Base-by-base conservation (phyloP, 2,329 filamentous ascomycete species). In the Botryotinia convoluta region DNA sequence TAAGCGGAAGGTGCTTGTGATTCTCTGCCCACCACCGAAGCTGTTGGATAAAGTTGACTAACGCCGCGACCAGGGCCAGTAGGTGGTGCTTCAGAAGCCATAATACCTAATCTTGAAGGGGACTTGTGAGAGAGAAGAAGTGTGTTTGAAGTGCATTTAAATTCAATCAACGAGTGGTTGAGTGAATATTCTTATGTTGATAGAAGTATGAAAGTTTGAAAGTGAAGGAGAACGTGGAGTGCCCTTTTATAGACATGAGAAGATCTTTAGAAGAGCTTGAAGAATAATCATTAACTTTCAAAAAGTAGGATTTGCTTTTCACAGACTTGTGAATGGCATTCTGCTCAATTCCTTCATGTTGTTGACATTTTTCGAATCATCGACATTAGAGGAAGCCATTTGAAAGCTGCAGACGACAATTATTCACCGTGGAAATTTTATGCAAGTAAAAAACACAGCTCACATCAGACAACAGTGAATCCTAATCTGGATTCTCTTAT, bases 1-100 rank as follows among this genome's bases (percentile, higher is more conserved):
- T 9, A 20, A 8, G 48, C 37, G 5, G 48, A 20, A 26, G 48
- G n/a, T 57, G 48, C 12, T 32, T 69, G 26, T 26, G 65, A 69
- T 44, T 32, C 37, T 12, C 4, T 57, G 20, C 37, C 51, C 1
- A 7, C 0, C n/a, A 69, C 48, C 9, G 48, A 9, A 44, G 65
- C 26, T 1, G 48, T 57, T 26, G 65, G 48, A 42, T 57, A 57
- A 18, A 69, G 48, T 69, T 69, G 65, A 16, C 48, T 69, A 26
- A 69, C 39, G 29, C 48, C n/a, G 22, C 48, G 48, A 1, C 65
- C 48, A n/a, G 65, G 65, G 18, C 35, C 37, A 42, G 20, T 26
- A 26, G 65, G 65, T 10, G 48, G 64, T 68, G 37, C 18, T 69
- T 69, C 35, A 32, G 65, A 69, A 32, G 65, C 18, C 65, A 69